phyloP scores from a whole-genome alignment of 257 asterid genomes.

The Dorcoceras hygrometricum region DNA sequence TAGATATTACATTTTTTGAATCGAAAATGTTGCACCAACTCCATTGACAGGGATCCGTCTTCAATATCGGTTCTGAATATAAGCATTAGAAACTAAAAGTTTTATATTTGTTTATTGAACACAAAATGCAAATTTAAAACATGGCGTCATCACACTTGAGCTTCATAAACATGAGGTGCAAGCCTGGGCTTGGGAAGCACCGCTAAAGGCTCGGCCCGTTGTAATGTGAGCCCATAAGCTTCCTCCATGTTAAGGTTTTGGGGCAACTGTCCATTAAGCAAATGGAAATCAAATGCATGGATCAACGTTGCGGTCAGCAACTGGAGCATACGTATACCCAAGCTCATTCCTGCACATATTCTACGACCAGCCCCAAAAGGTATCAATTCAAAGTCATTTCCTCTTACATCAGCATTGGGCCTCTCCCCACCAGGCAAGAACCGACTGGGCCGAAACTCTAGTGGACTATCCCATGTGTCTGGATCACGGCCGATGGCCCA shows the following conservation, averaged over 20 bases:
- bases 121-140: too few relatives aligned
- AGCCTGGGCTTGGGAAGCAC: constrained; percentile 64
- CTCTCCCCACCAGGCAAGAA: constrained; percentile 63
- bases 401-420: constrained; percentile 56
- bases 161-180: constrained; percentile 36
- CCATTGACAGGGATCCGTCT: too few relatives aligned
- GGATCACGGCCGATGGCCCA: constrained; percentile 95
- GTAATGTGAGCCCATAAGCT: constrained; percentile 73
- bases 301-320: constrained; percentile 59
- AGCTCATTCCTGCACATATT: constrained; percentile 76
- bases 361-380: constrained; percentile 96
- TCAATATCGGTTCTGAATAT: too few relatives aligned
- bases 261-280: constrained; percentile 40
- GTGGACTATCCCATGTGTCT: constrained; percentile 55
- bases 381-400: constrained; percentile 75
- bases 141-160: background rate
- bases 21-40: too few relatives aligned
- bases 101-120: too few relatives aligned
- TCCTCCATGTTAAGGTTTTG: constrained; percentile 70
- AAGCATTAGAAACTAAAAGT: too few relatives aligned
- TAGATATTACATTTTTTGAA: too few relatives aligned
- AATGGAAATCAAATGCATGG: constrained; percentile 65
- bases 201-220: constrained; percentile 57
- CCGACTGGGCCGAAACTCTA: constrained; percentile 57
- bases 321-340: constrained; percentile 80